Evolutionary conservation across 441 rosid genomes (phyloP).

Genomic region (Geranium incanum): DNA sequence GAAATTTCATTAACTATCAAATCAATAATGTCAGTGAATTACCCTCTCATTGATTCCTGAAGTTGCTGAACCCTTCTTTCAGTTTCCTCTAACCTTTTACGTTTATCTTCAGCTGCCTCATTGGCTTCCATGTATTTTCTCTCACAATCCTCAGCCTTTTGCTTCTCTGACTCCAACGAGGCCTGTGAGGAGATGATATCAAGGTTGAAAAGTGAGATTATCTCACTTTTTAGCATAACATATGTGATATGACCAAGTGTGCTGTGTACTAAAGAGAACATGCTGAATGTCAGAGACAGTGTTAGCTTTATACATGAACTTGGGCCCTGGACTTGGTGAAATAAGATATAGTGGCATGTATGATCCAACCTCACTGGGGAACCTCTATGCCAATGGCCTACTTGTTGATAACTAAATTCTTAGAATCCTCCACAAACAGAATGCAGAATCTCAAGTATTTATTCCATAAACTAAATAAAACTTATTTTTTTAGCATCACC

Average conservation of each 20-base stretch:
- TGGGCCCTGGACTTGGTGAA: not conserved
- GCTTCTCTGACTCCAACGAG: constrained; percentile 57
- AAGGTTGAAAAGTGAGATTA: not conserved
- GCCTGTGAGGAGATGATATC: constrained; percentile 32
- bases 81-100: constrained; percentile 59
- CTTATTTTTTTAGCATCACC: no score
- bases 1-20: not conserved
- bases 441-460: no score
- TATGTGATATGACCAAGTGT: constrained; percentile 4
- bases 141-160: constrained; percentile 53
- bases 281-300: not conserved
- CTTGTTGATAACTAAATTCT: not conserved
- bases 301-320: not conserved
- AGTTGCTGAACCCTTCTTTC: constrained; percentile 69
- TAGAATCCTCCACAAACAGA: no score
- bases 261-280: not conserved
- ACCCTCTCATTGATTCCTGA: constrained; percentile 81
- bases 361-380: not conserved
- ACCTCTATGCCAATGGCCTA: not conserved
- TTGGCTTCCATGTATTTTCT: constrained; percentile 51
- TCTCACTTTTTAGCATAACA: constrained; percentile 5
- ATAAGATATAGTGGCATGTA: not conserved
- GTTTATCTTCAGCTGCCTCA: constrained; percentile 46
- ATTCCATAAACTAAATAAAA: no score
- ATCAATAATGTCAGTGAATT: constrained; percentile 12